These are phyloP conservation scores for Helicocarpus griseus DNA, from an alignment of 2,329 filamentous ascomycete genomes.

Conservation along the genomic window DNA sequence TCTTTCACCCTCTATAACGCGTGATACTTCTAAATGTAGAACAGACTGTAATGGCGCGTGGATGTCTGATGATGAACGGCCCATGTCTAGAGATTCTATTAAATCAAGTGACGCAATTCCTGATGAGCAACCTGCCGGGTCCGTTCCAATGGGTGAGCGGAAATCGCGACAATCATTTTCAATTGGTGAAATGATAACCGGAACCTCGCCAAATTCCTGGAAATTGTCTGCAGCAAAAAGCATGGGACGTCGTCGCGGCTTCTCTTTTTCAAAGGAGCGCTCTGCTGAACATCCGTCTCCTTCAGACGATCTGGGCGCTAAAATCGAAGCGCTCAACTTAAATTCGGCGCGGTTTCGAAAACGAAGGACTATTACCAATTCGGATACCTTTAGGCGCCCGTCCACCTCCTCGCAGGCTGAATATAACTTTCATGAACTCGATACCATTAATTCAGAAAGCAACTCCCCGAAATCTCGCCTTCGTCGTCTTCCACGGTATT, in stretches of 20 bases:
- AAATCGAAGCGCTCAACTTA: conserved; percentile 19
- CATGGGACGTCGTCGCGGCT: conserved; percentile 17
- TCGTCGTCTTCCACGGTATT: conserved; percentile 11
- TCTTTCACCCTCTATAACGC: conserved; percentile 32
- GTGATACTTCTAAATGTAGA: conserved; percentile 14
- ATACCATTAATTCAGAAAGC: not conserved
- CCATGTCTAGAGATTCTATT: not conserved
- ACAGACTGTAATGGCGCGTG: not conserved
- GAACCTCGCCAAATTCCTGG: conserved; percentile 28
- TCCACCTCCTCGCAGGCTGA: conserved; percentile 22
- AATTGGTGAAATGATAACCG: conserved; percentile 34
- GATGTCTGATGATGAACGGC: not conserved
- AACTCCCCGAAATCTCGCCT: conserved; percentile 9
- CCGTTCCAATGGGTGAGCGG: conserved; percentile 3
- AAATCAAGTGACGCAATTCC: not conserved
- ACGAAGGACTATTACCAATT: conserved; percentile 34
- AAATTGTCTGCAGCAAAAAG: conserved; percentile 29
- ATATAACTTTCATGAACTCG: conserved; percentile 2
- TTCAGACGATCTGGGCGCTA: conserved; percentile 8
- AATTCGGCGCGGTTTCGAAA: conserved; percentile 17
- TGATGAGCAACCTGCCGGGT: not conserved
- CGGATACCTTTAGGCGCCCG: conserved; percentile 27
- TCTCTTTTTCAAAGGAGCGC: conserved; percentile 16
- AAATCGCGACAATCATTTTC: conserved; percentile 41
- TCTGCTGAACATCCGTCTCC: conserved; percentile 20